phyloP scores from a whole-genome alignment of 305 asterid genomes.

The Fraxinus dipetala region DNA sequence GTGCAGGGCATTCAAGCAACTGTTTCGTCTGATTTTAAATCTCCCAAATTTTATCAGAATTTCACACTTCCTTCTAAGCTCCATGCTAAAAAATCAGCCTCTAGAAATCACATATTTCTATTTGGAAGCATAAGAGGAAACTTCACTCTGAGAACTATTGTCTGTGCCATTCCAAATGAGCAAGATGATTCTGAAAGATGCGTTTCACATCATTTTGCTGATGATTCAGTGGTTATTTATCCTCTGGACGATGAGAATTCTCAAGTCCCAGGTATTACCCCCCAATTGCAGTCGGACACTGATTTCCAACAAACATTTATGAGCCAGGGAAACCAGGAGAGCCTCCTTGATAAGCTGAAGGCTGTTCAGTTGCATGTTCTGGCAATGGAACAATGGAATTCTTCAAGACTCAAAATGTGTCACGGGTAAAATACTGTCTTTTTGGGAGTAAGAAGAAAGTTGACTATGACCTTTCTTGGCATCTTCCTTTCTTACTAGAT shows the following conservation, averaged over 20 bases:
- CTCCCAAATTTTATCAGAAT: constrained; percentile 31
- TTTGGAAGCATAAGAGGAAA: constrained; percentile 30
- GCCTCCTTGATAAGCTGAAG: constrained; percentile 59
- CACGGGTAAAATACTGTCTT: constrained; percentile 42
- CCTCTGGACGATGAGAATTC: constrained; percentile 28
- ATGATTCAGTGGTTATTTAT: constrained; percentile 31
- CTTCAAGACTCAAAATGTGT: constrained; percentile 53
- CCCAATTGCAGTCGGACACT: constrained; percentile 31
- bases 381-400: constrained; percentile 72
- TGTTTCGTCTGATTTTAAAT: constrained; percentile 19
- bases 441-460: constrained; percentile 6
- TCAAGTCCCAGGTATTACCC: constrained; percentile 27
- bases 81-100: constrained; percentile 24
- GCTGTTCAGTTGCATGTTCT: constrained; percentile 64
- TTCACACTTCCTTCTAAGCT: constrained; percentile 29
- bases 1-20: background rate
- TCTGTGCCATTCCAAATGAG: constrained; percentile 34
- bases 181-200: constrained; percentile 33
- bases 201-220: constrained; percentile 28
- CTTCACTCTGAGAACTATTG: constrained; percentile 31
- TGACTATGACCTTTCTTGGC: constrained; percentile 1
- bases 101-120: constrained; percentile 21
- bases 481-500: background rate
- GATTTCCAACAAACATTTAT: constrained; percentile 29
- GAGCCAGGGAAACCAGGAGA: constrained; percentile 39